Evolutionary conservation across 2,329 filamentous ascomycete species (phyloP).

Genomic region (Arthrocladium fulminans): DNA sequence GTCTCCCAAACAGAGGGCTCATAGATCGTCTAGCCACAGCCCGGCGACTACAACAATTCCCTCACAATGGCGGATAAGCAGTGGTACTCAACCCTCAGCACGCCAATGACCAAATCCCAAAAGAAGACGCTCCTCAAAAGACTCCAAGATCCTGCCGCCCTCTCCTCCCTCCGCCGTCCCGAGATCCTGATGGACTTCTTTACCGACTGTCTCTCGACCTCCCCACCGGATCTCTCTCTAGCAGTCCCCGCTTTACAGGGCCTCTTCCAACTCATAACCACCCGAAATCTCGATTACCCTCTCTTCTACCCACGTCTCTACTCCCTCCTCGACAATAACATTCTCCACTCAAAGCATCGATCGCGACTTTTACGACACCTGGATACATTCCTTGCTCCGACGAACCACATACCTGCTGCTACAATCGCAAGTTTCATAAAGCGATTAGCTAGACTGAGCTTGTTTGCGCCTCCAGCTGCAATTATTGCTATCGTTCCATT

Average conservation of each 20-base stretch:
- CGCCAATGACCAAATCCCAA: slow-evolving; percentile 58
- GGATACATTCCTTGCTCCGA: slow-evolving; percentile 81
- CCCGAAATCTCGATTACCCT: slow-evolving; percentile 92
- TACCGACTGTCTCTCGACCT: slow-evolving; percentile 82
- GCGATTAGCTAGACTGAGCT: slow-evolving; percentile 69
- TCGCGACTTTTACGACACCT: slow-evolving; percentile 88
- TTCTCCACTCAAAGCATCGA: slow-evolving; percentile 89
- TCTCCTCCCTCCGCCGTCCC: slow-evolving; percentile 66
- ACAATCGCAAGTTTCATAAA: slow-evolving; percentile 96
- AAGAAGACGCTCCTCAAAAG: slow-evolving; percentile 64
- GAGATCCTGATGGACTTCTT: slow-evolving; percentile 93
- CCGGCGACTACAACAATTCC: too few relatives aligned
- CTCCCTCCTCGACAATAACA: slow-evolving; percentile 73
- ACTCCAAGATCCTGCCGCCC: slow-evolving; percentile 24
- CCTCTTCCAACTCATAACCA: slow-evolving; percentile 86
- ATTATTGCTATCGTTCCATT: slow-evolving; percentile 85
- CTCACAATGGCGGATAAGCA: slow-evolving; percentile 16
- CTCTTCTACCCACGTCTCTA: slow-evolving; percentile 92
- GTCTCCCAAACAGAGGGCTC: too few relatives aligned
- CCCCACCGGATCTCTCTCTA: slow-evolving; percentile 56
- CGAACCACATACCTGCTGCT: slow-evolving; percentile 73
- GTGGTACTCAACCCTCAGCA: slow-evolving; percentile 15
- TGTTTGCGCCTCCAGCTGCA: slow-evolving; percentile 82
- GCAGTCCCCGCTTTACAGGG: slow-evolving; percentile 84
- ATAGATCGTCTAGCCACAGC: too few relatives aligned